Conservation (phyloP, 1,284 basidiomycete species). For the Gymnopus androsaceus region DNA sequence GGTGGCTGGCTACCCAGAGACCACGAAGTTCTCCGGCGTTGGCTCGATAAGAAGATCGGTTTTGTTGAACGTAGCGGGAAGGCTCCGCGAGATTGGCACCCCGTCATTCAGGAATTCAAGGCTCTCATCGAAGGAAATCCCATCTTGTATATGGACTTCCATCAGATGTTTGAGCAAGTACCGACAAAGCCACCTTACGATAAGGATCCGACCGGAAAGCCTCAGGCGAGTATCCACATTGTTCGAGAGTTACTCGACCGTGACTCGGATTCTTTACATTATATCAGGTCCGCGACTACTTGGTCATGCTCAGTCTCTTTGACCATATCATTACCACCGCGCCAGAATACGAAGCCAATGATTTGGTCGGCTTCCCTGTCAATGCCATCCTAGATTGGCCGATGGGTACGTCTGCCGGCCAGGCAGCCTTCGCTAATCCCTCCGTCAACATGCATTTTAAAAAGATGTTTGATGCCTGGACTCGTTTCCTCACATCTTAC, state of each 20-base stretch:
- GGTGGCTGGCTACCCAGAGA: too few relatives aligned
- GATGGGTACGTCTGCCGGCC: too few relatives aligned
- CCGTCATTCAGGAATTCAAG: too few relatives aligned
- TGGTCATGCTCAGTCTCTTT: conserved; percentile 15
- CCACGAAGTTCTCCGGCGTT: too few relatives aligned
- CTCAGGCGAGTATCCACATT: conserved; percentile 8
- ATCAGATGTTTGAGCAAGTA: conserved; percentile 20
- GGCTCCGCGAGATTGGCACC: too few relatives aligned
- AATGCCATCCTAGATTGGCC: too few relatives aligned
- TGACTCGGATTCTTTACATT: not conserved
- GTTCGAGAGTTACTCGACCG: not conserved
- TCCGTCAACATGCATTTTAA: conserved; percentile 10
- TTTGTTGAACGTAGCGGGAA: too few relatives aligned
- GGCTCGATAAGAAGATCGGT: too few relatives aligned
- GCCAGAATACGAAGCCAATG: conserved; percentile 19
- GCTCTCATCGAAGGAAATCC: conserved; percentile 10
- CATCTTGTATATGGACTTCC: conserved; percentile 11
- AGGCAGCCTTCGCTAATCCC: conserved; percentile 20
- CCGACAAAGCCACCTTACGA: too few relatives aligned
- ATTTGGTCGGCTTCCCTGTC: conserved; percentile 23
- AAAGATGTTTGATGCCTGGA: conserved; percentile 13
- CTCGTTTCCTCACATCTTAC: conserved; percentile 4
- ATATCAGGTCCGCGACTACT: conserved; percentile 16
- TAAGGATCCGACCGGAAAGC: conserved; percentile 7
- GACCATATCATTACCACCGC: conserved; percentile 17